phyloP scores from a whole-genome alignment of 2,329 filamentous ascomycete genomes.

The Aspergillus sp. region DNA sequence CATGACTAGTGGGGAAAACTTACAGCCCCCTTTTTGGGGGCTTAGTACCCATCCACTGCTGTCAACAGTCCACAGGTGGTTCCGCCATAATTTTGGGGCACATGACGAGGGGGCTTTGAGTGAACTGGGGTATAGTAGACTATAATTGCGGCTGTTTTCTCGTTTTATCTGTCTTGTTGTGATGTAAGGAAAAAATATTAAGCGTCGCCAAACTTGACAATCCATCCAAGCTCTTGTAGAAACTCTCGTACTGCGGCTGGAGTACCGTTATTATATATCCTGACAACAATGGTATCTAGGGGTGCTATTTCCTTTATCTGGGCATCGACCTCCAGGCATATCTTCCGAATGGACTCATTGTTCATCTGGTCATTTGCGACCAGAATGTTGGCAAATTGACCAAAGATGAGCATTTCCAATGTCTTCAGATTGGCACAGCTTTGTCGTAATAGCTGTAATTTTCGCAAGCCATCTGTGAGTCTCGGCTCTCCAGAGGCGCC shows the following conservation, averaged over 20 bases:
- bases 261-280: background rate
- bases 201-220: constrained; percentile 2
- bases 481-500: background rate
- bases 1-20: too few species aligned
- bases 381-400: background rate
- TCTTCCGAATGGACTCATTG: background rate
- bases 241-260: background rate
- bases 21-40: too few species aligned
- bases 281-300: constrained; percentile 6
- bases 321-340: background rate
- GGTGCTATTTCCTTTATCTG: constrained; percentile 1
- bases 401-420: constrained; percentile 7
- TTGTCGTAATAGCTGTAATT: background rate
- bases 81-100: too few species aligned
- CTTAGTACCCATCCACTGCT: too few species aligned
- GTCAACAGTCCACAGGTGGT: too few species aligned
- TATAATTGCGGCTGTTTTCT: background rate
- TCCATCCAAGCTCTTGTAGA: constrained; percentile 12
- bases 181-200: background rate
- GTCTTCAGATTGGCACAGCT: background rate
- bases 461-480: constrained; percentile 4
- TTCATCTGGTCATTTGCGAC: background rate
- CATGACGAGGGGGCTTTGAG: too few species aligned
- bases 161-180: background rate
- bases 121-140: too few species aligned